phyloP scores from a whole-genome alignment of 345 rosid genomes.

The Turnera subulata region DNA sequence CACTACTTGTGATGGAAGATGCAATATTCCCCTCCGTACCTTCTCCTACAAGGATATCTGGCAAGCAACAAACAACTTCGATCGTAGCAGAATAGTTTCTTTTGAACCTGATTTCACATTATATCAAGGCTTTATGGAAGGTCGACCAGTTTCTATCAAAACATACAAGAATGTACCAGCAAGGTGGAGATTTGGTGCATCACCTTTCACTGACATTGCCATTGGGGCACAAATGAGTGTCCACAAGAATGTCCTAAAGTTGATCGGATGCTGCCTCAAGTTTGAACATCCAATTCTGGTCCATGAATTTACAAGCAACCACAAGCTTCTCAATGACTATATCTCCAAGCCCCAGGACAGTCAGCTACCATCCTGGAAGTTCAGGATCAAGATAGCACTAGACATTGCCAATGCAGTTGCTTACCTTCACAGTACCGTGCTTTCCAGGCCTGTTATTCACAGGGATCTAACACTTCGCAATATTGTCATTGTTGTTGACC shows the following conservation, averaged over 20 bases:
- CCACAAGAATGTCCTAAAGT: conserved; percentile 2
- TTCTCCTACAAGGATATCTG: background rate
- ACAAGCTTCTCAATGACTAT: background rate
- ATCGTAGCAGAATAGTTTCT: background rate
- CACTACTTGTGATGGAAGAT: no score
- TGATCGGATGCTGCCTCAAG: conserved; percentile 2
- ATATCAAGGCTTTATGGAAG: background rate
- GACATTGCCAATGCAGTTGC: background rate
- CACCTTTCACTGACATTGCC: background rate
- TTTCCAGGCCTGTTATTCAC: no score
- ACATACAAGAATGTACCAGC: background rate
- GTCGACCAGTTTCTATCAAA: background rate
- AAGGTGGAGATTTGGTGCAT: background rate
- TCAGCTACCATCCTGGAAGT: background rate
- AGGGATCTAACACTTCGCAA: no score
- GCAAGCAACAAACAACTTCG: background rate
- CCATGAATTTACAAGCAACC: background rate
- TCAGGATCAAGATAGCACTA: background rate
- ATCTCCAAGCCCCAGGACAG: background rate
- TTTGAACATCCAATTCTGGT: background rate
- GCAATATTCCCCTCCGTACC: background rate
- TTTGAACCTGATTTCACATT: background rate
- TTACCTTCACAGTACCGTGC: background rate
- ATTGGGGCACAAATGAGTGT: conserved; percentile 1
- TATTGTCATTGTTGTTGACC: background rate